phyloP scores from a whole-genome alignment of 2,329 filamentous ascomycete species.

The Arthrocladium fulminans region DNA sequence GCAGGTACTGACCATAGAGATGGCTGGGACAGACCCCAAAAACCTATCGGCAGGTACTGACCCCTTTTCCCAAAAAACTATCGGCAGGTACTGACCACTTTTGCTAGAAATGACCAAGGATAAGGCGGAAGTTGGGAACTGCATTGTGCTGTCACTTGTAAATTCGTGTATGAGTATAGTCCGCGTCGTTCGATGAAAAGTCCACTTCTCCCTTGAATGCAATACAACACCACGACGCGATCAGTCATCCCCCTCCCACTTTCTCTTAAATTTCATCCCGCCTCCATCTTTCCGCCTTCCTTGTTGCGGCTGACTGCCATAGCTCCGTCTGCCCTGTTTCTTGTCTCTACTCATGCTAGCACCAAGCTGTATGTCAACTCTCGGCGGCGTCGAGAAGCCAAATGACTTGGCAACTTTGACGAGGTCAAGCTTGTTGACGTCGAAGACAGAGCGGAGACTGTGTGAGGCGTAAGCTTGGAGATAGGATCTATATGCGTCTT shows the following conservation, averaged over 20 bases:
- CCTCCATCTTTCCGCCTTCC: conserved; percentile 9
- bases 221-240: background rate
- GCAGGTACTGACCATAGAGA: too few species aligned
- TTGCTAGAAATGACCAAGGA: too few species aligned
- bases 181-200: too few species aligned
- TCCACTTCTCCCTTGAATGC: too few species aligned
- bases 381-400: conserved; percentile 66
- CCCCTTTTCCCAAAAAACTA: too few species aligned
- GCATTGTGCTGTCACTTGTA: too few species aligned
- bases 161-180: too few species aligned
- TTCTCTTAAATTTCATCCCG: conserved; percentile 46
- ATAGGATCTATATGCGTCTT: conserved; percentile 75
- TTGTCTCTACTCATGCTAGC: conserved; percentile 52
- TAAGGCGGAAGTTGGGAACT: too few species aligned
- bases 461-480: conserved; percentile 91
- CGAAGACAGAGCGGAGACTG: conserved; percentile 71
- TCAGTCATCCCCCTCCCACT: conserved; percentile 27
- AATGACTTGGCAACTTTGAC: conserved; percentile 79
- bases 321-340: conserved; percentile 45
- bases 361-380: conserved; percentile 69
- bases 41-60: too few species aligned
- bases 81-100: too few species aligned
- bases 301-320: conserved; percentile 71
- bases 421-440: conserved; percentile 72
- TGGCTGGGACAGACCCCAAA: too few species aligned